phyloP scores from a whole-genome alignment of 129 eudicot genomes.

The Solidago caesia region DNA sequence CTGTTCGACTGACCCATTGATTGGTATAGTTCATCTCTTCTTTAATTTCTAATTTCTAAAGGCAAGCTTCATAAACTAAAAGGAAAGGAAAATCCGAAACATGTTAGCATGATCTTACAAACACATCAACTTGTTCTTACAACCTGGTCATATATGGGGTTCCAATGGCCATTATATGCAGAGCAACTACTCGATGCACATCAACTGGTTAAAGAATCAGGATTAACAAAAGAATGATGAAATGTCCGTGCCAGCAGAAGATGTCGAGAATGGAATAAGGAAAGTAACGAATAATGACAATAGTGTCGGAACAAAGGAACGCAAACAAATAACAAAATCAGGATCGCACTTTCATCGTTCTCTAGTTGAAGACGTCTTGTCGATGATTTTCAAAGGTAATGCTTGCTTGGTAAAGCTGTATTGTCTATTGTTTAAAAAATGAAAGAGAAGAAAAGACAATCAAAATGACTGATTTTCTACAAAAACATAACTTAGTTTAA shows the following conservation, averaged over 20 bases:
- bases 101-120: no score
- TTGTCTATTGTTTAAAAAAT: no score
- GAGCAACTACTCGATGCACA: slow-evolving; percentile 40
- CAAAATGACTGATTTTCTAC: no score
- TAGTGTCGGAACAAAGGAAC: slow-evolving; percentile 18
- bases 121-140: no score
- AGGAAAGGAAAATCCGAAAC: no score
- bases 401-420: no score
- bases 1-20: no score
- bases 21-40: no score
- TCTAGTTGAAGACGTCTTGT: slow-evolving; percentile 3
- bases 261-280: slow-evolving; percentile 35
- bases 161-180: slow-evolving; percentile 39
- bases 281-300: slow-evolving; percentile 19
- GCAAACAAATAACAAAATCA: slow-evolving; percentile 26
- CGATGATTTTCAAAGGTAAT: not conserved
- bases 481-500: no score
- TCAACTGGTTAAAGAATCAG: slow-evolving; percentile 41
- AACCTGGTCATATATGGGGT: slow-evolving; percentile 19
- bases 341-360: slow-evolving; percentile 23
- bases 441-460: no score
- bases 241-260: slow-evolving; percentile 16
- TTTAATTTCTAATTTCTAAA: no score
- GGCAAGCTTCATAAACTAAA: no score
- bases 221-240: slow-evolving; percentile 11